Percentiles rank a stretch among this genome's conserved stretches.
Conservation (phyloP, 1,139 yeast species). For the Pneumocystis sp. region DNA sequence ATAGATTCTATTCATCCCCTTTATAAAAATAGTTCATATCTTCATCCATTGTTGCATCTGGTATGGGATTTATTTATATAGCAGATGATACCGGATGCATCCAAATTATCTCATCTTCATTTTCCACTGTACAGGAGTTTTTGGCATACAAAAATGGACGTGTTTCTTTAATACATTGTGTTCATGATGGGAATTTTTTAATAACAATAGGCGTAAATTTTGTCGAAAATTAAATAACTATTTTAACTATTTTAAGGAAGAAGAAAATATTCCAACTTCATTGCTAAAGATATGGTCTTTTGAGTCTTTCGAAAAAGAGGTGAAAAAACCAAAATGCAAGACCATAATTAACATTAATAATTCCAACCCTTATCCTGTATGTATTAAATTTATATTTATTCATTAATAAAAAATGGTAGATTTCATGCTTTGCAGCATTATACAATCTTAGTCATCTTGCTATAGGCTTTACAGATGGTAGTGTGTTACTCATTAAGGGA, state of each 20-base stretch:
- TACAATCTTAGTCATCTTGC: conserved; percentile 52
- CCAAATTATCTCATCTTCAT: conserved; percentile 41
- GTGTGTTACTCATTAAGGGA: conserved; percentile 68
- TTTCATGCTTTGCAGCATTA: conserved; percentile 45
- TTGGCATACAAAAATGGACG: conserved; percentile 44
- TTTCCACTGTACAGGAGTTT: conserved; percentile 37
- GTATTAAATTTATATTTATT: not conserved
- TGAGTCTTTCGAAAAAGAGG: conserved; percentile 27
- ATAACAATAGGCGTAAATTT: conserved; percentile 32
- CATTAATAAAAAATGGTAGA: conserved; percentile 5
- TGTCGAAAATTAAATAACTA: not conserved
- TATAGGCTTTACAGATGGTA: conserved; percentile 79
- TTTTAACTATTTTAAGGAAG: conserved; percentile 20
- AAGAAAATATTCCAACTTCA: conserved; percentile 40
- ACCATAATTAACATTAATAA: conserved; percentile 34
- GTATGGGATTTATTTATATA: conserved; percentile 39
- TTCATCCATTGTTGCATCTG: conserved; percentile 45
- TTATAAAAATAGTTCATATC: conserved; percentile 6
- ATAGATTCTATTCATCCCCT: conserved; percentile 1
- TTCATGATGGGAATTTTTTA: conserved; percentile 42
- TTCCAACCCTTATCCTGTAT: conserved; percentile 48
- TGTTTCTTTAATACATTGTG: conserved; percentile 41
- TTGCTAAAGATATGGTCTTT: conserved; percentile 71
- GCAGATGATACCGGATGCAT: conserved; percentile 44
- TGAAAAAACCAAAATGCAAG: conserved; percentile 28